phyloP scores from a whole-genome alignment of 2,329 filamentous ascomycete species.

The Penicillium sp. region DNA sequence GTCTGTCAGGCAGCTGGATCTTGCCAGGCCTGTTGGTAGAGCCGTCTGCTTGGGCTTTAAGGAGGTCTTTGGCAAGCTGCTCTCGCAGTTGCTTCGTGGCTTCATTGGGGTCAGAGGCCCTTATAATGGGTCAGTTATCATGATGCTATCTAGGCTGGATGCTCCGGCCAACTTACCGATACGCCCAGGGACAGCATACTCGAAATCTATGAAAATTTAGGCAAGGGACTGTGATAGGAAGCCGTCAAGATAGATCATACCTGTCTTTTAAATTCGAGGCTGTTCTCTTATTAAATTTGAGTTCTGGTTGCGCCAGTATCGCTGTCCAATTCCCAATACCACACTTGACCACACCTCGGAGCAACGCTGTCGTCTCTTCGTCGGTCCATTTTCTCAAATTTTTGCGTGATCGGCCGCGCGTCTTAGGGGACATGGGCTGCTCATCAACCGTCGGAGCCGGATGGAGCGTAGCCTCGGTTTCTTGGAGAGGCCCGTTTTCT shows the following conservation, averaged over 20 bases:
- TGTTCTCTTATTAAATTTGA: slow-evolving; percentile 60
- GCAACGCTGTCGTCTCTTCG: slow-evolving; percentile 60
- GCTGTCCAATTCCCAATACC: slow-evolving; percentile 67
- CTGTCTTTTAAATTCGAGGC: slow-evolving; percentile 65
- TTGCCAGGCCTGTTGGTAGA: slow-evolving; percentile 26
- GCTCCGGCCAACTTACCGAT: slow-evolving; percentile 32
- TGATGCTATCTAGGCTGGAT: neutral
- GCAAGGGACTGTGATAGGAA: neutral
- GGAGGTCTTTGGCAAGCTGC: slow-evolving; percentile 36
- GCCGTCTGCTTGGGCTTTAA: slow-evolving; percentile 32
- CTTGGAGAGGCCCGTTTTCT: slow-evolving; percentile 2
- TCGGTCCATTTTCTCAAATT: slow-evolving; percentile 59
- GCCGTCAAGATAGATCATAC: slow-evolving; percentile 27
- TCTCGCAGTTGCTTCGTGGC: slow-evolving; percentile 40
- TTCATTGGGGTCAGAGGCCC: slow-evolving; percentile 39
- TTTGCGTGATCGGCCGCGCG: slow-evolving; percentile 48
- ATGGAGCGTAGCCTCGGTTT: slow-evolving; percentile 4
- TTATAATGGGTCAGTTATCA: slow-evolving; percentile 2
- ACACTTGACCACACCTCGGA: slow-evolving; percentile 61
- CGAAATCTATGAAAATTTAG: slow-evolving; percentile 45
- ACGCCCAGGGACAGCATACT: slow-evolving; percentile 55
- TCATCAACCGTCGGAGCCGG: slow-evolving; percentile 17
- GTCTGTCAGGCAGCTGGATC: slow-evolving; percentile 29
- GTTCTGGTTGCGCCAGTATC: slow-evolving; percentile 59
- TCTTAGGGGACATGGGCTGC: slow-evolving; percentile 35